Evolutionary conservation across 208 protist species (phyloP).

Genomic region (Acanthamoeba divionensis): DNA sequence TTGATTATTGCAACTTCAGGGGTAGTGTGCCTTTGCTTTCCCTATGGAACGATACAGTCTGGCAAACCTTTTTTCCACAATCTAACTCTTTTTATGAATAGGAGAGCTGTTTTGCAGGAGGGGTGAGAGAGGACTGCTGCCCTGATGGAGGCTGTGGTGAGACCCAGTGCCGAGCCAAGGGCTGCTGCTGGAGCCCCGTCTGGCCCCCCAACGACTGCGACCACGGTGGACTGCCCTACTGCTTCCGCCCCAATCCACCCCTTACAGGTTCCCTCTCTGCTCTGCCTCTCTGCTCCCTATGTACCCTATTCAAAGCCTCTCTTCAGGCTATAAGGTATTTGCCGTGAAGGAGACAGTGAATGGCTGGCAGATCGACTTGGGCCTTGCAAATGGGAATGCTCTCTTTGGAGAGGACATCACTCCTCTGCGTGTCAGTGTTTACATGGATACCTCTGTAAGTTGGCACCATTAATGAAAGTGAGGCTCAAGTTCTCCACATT

Average conservation of each 20-base stretch:
- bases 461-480: not conserved
- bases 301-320: not conserved
- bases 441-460: slow-evolving; percentile 49
- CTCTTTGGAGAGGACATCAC: slow-evolving; percentile 64
- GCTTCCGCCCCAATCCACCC: slow-evolving; percentile 38
- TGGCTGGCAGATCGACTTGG: not conserved
- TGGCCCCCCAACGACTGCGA: not conserved
- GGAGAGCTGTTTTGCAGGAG: not conserved
- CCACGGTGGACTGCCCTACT: not conserved
- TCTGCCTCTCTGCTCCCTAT: not conserved
- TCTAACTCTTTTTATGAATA: not conserved
- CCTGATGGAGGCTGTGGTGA: not conserved
- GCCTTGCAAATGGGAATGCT: not conserved
- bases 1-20: too few relatives aligned
- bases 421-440: slow-evolving; percentile 53
- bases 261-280: not conserved
- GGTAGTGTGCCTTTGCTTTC: too few relatives aligned
- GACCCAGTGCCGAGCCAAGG: slow-evolving; percentile 15
- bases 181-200: slow-evolving; percentile 58
- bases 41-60: too few relatives aligned
- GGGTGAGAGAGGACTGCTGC: slow-evolving; percentile 33
- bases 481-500: not conserved
- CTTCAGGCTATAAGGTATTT: not conserved
- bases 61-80: too few relatives aligned
- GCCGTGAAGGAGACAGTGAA: not conserved